Evolutionary conservation across 2,329 filamentous ascomycete genomes (phyloP).

Genomic region (Fusarium sp.): DNA sequence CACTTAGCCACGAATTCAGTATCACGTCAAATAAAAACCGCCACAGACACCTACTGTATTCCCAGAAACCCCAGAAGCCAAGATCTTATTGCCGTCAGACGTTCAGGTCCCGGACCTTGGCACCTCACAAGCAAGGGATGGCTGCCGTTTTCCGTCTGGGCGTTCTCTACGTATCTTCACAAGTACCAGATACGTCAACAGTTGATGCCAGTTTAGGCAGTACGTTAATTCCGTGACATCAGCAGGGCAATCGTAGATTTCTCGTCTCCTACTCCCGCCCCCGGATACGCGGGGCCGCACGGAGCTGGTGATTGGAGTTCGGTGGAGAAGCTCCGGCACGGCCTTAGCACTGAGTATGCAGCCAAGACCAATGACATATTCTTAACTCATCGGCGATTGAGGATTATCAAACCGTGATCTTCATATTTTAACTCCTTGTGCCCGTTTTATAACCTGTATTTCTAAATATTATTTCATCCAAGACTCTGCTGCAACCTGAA

Average conservation of each 20-base stretch:
- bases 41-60: constrained; percentile 16
- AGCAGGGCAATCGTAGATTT: constrained; percentile 9
- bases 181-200: constrained; percentile 32
- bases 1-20: constrained; percentile 10
- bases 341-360: constrained; percentile 1
- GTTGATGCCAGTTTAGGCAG: constrained; percentile 16
- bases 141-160: constrained; percentile 43
- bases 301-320: constrained; percentile 37
- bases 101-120: constrained; percentile 35
- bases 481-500: not conserved
- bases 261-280: constrained; percentile 12
- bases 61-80: constrained; percentile 14
- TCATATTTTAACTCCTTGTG: constrained; percentile 4
- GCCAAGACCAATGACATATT: constrained; percentile 31
- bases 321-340: constrained; percentile 41
- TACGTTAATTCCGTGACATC: constrained; percentile 34
- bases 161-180: constrained; percentile 19
- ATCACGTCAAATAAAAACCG: constrained; percentile 8
- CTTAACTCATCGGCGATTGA: constrained; percentile 29
- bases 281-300: constrained; percentile 31
- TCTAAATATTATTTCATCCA: constrained; percentile 6
- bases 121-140: constrained; percentile 16
- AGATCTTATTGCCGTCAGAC: constrained; percentile 27
- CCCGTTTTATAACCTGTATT: constrained; percentile 31
- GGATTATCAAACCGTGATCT: constrained; percentile 4